Base-by-base conservation (phyloP, 768 basidiomycete genomes). In the Termitomyces sp. region DNA sequence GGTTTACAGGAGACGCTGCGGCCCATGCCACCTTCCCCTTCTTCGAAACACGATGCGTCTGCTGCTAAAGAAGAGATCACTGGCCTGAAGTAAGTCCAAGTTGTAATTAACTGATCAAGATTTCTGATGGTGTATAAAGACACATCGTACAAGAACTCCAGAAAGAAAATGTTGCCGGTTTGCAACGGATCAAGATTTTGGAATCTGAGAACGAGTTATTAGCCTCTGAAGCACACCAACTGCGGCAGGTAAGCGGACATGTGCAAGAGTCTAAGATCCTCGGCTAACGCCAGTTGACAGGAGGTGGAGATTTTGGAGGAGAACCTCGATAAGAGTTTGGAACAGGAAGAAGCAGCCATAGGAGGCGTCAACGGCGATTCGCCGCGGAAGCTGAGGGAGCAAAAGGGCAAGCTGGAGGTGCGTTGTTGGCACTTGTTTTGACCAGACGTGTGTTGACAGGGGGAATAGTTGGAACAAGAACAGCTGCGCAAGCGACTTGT, bases 61-160 rank as follows among this genome's bases (percentile, higher is more conserved):
- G 64, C 68, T 2, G 70, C 74, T 23, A 67, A 71, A 23, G 87
- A 90, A 53, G 91, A 94, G 69, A 84, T 93, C 53, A 84, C 79
- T 12, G 93, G 93, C 7, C 79, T 95, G 38, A 94, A 94, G 90
- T 91, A 66, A 23, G 77, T 43, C 46, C 10, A 47, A 38, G 20
- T 15, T 50, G n/a, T 12, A 16, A 2, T 27, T 36, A 4, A 7
- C 0, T 12, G 13, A 29, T 38, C 7, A 25, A 44, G 25, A 11
- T 12, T 27, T n/a, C 49, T 47, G 18, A 52, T 52, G 6, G 22
- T 11, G 2, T 25, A 18, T 16, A 1, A 56, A 91, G 90, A 70
- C 87, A 92, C 63, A 91, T 97, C 62, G 84, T 97, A 20, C 88
- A 91, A 65, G 89, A 94, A 61, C 76, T 97, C 38, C 89, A 91